A percentile compares a stretch with the other conserved stretches of the same genome.
Evolutionary conservation across 108 stramenopile genomes (phyloP).

Genomic region (Epithemia pelagica): DNA sequence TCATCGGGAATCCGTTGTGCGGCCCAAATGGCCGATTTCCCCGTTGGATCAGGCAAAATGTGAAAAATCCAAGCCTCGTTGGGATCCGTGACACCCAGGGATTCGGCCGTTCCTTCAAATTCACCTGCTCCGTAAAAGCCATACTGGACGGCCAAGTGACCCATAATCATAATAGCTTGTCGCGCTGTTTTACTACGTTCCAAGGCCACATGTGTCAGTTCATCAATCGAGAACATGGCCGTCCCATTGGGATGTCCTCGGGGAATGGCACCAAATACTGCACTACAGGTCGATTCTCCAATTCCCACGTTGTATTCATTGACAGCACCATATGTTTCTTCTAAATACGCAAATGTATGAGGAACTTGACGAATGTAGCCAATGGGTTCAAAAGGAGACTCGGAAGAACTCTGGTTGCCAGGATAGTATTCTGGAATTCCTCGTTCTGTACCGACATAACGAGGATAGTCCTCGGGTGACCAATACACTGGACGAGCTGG

Average conservation of each 20-base stretch:
- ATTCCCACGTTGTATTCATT: slow-evolving; percentile 75
- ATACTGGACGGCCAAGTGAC: slow-evolving; percentile 61
- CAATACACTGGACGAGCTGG: slow-evolving; percentile 54
- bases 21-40: slow-evolving; percentile 69
- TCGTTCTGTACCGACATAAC: slow-evolving; percentile 61
- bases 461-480: slow-evolving; percentile 66
- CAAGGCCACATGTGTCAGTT: slow-evolving; percentile 66
- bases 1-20: slow-evolving; percentile 71
- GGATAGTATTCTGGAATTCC: slow-evolving; percentile 35
- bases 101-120: slow-evolving; percentile 66
- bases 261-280: slow-evolving; percentile 37
- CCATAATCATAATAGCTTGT: slow-evolving; percentile 76
- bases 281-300: slow-evolving; percentile 75
- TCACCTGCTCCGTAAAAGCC: slow-evolving; percentile 79
- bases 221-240: slow-evolving; percentile 69
- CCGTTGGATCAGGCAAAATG: slow-evolving; percentile 73
- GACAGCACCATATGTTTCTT: slow-evolving; percentile 77
- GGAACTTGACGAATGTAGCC: slow-evolving; percentile 61
- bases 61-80: slow-evolving; percentile 82
- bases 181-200: slow-evolving; percentile 60
- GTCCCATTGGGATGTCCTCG: slow-evolving; percentile 41
- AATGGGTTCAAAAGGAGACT: slow-evolving; percentile 30
- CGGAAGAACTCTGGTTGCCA: not conserved
- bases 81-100: slow-evolving; percentile 54
- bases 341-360: slow-evolving; percentile 69